phyloP scores from a whole-genome alignment of 148 eudicot species.

The Rhododendron griersonianum region DNA sequence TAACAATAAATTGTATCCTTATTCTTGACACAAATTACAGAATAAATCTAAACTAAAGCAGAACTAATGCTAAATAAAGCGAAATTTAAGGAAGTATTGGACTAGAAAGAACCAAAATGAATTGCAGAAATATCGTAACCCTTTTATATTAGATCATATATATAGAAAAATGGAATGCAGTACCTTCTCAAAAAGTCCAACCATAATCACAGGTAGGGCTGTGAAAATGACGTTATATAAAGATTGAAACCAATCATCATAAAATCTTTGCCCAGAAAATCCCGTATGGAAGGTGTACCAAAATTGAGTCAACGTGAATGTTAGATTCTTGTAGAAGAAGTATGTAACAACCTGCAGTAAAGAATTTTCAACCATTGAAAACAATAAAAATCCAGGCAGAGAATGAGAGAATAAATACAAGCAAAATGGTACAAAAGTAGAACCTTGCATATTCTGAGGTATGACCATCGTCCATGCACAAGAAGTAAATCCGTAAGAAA shows the following conservation, averaged over 20 bases:
- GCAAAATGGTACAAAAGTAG: background rate
- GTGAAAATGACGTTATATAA: slow-evolving; percentile 90
- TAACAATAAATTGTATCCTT: background rate
- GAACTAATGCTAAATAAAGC: background rate
- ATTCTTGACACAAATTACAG: background rate
- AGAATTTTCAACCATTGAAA: slow-evolving; percentile 1
- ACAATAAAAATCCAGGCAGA: slow-evolving; percentile 5
- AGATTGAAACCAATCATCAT: slow-evolving; percentile 99
- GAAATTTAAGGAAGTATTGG: background rate
- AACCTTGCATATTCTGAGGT: slow-evolving; percentile 94
- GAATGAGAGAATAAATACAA: background rate
- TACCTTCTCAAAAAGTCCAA: slow-evolving; percentile 97
- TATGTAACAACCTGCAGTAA: slow-evolving; percentile 80
- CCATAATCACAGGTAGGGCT: slow-evolving; percentile 77
- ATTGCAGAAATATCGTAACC: background rate
- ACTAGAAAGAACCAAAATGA: background rate
- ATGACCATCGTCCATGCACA: slow-evolving; percentile 99
- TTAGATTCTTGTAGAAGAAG: slow-evolving; percentile 94
- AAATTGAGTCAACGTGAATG: slow-evolving; percentile 88
- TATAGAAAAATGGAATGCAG: slow-evolving; percentile 3
- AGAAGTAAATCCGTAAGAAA: slow-evolving; percentile 91
- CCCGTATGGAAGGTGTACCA: slow-evolving; percentile 96
- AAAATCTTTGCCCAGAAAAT: slow-evolving; percentile 94
- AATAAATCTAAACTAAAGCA: background rate
- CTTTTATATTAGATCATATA: background rate